Evolutionary conservation across 2,329 filamentous ascomycete genomes (phyloP).

Genomic region (Phoma sp.): DNA sequence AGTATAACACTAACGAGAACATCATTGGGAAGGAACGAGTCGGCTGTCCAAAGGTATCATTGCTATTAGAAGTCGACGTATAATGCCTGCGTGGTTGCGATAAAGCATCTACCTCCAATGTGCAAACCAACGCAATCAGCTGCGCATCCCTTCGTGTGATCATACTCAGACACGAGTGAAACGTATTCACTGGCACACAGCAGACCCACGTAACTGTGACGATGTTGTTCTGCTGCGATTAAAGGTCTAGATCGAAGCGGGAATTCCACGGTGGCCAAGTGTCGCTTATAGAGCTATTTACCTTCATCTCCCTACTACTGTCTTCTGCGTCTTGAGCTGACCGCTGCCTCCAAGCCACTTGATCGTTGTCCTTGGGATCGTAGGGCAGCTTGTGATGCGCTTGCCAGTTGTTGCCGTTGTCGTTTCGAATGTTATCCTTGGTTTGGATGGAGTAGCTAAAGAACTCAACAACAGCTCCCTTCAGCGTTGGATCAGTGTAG

Average conservation of each 20-base stretch:
- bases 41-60: too few species aligned
- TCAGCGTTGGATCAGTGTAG: conserved; percentile 19
- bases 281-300: background rate
- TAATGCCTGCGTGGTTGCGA: too few species aligned
- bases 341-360: conserved; percentile 15
- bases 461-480: conserved; percentile 10
- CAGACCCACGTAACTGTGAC: too few species aligned
- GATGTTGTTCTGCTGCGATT: too few species aligned
- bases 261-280: conserved; percentile 6
- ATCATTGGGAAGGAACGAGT: too few species aligned
- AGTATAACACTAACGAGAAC: background rate
- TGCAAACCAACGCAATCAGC: too few species aligned
- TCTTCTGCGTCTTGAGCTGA: background rate
- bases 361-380: conserved; percentile 19
- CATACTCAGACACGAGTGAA: too few species aligned
- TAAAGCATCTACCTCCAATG: too few species aligned
- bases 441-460: conserved; percentile 71
- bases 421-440: conserved; percentile 67
- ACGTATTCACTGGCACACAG: too few species aligned
- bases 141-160: too few species aligned
- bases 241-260: conserved; percentile 3
- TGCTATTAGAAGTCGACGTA: too few species aligned
- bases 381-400: conserved; percentile 7
- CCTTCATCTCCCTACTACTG: background rate
- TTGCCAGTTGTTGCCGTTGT: conserved; percentile 59